phyloP scores from a whole-genome alignment of 305 asterid genomes.

The Fraxinus baroniana region DNA sequence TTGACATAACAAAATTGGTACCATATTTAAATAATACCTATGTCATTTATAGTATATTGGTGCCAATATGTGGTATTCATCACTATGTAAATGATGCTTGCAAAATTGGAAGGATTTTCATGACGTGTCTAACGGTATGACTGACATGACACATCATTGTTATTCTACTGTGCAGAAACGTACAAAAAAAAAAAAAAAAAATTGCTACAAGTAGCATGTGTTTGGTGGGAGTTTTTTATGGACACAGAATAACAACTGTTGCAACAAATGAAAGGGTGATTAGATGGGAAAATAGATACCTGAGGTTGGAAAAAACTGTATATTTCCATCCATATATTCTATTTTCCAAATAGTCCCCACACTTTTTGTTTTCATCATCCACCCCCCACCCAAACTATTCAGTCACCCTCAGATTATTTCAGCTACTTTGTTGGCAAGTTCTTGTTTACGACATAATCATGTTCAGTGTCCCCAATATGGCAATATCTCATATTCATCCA shows the following conservation, averaged over 20 bases:
- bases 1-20: background rate
- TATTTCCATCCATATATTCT: background rate
- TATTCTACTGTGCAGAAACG: background rate
- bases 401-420: background rate
- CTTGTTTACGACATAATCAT: background rate
- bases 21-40: background rate
- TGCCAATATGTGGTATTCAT: background rate
- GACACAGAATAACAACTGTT: background rate
- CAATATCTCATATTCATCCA: background rate
- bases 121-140: no score
- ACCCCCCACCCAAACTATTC: background rate
- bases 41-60: background rate
- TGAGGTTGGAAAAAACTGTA: background rate
- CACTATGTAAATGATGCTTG: no score
- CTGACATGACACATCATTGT: no score
- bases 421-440: background rate
- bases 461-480: background rate
- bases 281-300: slow-evolving; percentile 1
- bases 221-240: background rate
- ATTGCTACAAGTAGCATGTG: background rate
- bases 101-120: no score
- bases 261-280: background rate
- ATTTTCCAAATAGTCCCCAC: background rate
- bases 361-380: background rate
- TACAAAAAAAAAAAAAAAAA: no score